Conservation (phyloP, 352 stramenopile genomes). For the Globisporangium emineosum region DNA sequence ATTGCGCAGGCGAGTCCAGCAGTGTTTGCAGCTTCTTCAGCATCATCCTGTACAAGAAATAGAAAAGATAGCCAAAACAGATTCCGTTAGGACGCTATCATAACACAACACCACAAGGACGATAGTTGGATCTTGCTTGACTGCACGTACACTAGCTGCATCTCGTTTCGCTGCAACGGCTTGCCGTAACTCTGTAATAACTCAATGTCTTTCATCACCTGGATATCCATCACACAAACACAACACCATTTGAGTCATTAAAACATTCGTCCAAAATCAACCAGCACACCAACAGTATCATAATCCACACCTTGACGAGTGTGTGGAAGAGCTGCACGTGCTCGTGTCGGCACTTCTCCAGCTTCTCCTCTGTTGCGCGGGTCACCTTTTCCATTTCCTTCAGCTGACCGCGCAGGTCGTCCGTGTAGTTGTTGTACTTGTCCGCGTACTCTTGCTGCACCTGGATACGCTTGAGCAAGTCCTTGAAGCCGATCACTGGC, state of each 20-base stretch:
- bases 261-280: not conserved
- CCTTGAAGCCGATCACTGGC: slow-evolving; percentile 72
- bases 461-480: slow-evolving; percentile 81
- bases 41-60: slow-evolving; percentile 40
- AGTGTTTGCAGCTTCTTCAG: slow-evolving; percentile 83
- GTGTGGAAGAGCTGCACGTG: slow-evolving; percentile 83
- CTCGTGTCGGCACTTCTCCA: slow-evolving; percentile 81
- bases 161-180: slow-evolving; percentile 74
- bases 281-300: not conserved
- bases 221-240: slow-evolving; percentile 5
- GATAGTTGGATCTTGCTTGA: slow-evolving; percentile 13
- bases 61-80: not conserved
- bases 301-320: slow-evolving; percentile 57
- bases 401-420: slow-evolving; percentile 69
- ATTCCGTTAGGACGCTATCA: not conserved
- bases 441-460: slow-evolving; percentile 75
- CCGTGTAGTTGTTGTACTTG: slow-evolving; percentile 81
- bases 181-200: slow-evolving; percentile 85
- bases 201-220: slow-evolving; percentile 88
- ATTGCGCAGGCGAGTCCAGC: slow-evolving; percentile 78
- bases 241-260: slow-evolving; percentile 2
- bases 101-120: slow-evolving; percentile 2
- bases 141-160: slow-evolving; percentile 70
- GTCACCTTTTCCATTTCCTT: slow-evolving; percentile 82
- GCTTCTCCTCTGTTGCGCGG: slow-evolving; percentile 77